Evolutionary conservation across 163 green algal genomes (phyloP).

Genomic region (Chloromonas sp.): DNA sequence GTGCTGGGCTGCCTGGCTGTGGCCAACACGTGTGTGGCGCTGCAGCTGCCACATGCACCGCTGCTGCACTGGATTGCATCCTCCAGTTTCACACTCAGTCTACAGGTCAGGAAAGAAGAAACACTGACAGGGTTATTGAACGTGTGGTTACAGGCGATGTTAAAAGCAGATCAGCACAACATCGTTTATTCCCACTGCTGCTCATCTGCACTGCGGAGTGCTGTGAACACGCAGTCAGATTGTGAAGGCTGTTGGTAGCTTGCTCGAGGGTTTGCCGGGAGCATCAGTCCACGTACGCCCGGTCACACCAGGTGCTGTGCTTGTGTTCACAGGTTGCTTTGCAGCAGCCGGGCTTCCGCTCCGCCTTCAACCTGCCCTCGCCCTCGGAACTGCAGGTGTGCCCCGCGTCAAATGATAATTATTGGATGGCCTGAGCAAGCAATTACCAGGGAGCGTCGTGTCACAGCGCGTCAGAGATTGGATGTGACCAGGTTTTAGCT

Average conservation of each 20-base stretch:
- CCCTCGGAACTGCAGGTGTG: slow-evolving; percentile 6
- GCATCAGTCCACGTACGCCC: no score
- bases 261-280: background rate
- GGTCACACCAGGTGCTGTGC: no score
- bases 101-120: slow-evolving; percentile 27
- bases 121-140: no score
- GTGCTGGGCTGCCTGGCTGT: slow-evolving; percentile 42
- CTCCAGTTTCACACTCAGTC: slow-evolving; percentile 46
- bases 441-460: background rate
- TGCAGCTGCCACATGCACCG: slow-evolving; percentile 46
- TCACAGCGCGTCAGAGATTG: background rate
- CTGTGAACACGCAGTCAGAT: background rate
- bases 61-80: slow-evolving; percentile 66
- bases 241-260: background rate
- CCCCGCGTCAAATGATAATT: background rate
- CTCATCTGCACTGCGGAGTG: background rate
- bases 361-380: slow-evolving; percentile 23
- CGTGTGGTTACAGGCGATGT: no score
- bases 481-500: background rate
- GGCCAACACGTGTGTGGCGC: slow-evolving; percentile 34
- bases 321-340: slow-evolving; percentile 11
- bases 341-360: slow-evolving; percentile 19
- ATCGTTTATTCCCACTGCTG: background rate
- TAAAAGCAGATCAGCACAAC: no score
- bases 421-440: background rate